These are phyloP conservation scores for Penicillium brasilianum DNA, from an alignment of 2,329 filamentous ascomycete species.

Conservation along the genomic window DNA sequence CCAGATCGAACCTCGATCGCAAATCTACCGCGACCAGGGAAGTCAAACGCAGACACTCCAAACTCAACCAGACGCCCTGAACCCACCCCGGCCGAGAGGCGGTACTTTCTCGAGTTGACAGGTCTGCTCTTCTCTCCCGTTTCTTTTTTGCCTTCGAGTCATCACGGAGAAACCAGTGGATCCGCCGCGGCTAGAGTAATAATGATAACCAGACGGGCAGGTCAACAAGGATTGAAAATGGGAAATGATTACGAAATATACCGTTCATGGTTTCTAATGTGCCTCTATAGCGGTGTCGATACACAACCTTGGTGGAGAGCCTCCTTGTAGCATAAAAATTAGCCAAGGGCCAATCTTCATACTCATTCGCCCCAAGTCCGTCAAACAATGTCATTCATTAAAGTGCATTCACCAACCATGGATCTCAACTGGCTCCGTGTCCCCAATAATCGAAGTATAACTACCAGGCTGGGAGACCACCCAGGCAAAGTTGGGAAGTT, in stretches of 20 bases:
- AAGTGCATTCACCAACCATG: not conserved
- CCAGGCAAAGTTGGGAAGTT: constrained; percentile 11
- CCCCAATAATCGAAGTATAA: not conserved
- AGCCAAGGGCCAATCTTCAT: no score
- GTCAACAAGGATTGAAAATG: not conserved
- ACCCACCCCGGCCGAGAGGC: not conserved
- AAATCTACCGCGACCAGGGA: not conserved
- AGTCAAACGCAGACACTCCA: constrained; percentile 3
- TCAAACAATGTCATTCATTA: not conserved
- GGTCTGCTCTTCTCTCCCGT: constrained; percentile 30
- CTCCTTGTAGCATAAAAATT: no score
- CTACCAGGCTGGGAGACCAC: not conserved
- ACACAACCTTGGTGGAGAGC: no score
- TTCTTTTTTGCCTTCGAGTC: constrained; percentile 18
- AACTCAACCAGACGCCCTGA: constrained; percentile 1
- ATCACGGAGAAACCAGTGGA: constrained; percentile 9
- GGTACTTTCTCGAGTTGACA: constrained; percentile 31
- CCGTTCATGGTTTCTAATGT: no score
- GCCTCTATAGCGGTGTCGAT: no score
- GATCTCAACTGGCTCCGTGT: not conserved
- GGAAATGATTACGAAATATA: no score
- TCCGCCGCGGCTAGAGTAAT: constrained; percentile 1
- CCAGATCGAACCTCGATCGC: constrained; percentile 1
- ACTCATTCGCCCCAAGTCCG: no score
- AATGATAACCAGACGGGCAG: not conserved